Percentiles rank a stretch among this genome's conserved stretches.
Evolutionary conservation across 1,284 basidiomycete genomes (phyloP).

Genomic region (Agaricales sp.): DNA sequence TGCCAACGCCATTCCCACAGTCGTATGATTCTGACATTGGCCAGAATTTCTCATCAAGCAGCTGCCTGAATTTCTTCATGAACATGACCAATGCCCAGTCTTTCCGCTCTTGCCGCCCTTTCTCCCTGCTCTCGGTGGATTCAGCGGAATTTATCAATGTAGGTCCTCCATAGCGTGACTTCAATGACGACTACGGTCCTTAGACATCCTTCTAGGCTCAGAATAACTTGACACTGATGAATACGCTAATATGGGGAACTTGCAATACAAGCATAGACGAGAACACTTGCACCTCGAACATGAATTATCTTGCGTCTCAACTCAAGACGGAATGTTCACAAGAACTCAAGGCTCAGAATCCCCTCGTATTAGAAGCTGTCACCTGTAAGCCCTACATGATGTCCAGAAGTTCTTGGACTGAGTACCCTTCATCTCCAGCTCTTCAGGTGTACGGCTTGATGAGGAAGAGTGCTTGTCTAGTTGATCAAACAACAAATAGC

Average conservation of each 20-base stretch:
- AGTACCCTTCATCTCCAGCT: constrained; percentile 23
- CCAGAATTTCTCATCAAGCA: constrained; percentile 48
- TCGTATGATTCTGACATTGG: constrained; percentile 58
- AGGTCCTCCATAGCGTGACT: constrained; percentile 12
- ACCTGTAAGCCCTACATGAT: constrained; percentile 30
- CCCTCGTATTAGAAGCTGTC: constrained; percentile 37
- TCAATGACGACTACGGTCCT: constrained; percentile 5
- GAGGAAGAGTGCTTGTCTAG: constrained; percentile 43
- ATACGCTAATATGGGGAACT: constrained; percentile 64
- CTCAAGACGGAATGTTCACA: constrained; percentile 37
- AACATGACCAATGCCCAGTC: constrained; percentile 55
- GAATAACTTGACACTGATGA: constrained; percentile 50
- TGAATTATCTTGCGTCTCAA: constrained; percentile 45
- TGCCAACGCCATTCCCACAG: constrained; percentile 69
- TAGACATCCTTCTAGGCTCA: constrained; percentile 51
- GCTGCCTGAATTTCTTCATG: constrained; percentile 59
- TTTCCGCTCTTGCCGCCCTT: constrained; percentile 65
- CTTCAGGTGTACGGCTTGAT: constrained; percentile 49
- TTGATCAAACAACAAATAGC: constrained; percentile 39
- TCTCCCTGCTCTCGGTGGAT: constrained; percentile 56
- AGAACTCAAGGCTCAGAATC: constrained; percentile 43
- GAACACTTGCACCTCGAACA: constrained; percentile 46
- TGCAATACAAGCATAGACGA: constrained; percentile 49
- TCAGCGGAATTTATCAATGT: constrained; percentile 53
- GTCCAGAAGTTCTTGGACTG: constrained; percentile 2